These are phyloP conservation scores for Dissophora ornata DNA, from an alignment of 192 early-diverging fungal genomes.

Conservation along the genomic window DNA sequence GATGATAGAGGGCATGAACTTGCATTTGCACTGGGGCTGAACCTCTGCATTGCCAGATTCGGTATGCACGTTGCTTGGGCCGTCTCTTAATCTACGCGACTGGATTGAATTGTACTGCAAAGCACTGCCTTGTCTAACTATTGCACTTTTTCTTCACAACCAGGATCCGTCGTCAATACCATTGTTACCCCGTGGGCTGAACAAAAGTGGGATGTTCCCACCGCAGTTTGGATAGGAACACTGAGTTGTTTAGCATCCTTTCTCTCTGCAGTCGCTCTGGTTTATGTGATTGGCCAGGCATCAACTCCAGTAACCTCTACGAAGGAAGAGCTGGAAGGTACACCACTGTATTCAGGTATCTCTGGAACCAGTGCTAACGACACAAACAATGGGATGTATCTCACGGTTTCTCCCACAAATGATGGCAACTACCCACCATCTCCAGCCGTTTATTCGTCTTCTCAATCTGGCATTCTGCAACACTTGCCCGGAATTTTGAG, in stretches of 20 bases:
- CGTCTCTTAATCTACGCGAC: neutral
- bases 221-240: slow-evolving; percentile 43
- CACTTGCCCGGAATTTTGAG: slow-evolving; percentile 22
- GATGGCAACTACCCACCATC: neutral
- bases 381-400: neutral
- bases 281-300: neutral
- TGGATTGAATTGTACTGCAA: too few relatives aligned
- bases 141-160: too few relatives aligned
- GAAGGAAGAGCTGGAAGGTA: slow-evolving; percentile 11
- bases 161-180: slow-evolving; percentile 46
- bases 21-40: slow-evolving; percentile 45
- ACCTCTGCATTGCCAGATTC: slow-evolving; percentile 46
- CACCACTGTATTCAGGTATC: neutral
- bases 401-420: neutral
- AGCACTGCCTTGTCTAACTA: too few relatives aligned
- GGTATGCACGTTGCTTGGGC: slow-evolving; percentile 6
- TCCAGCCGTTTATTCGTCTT: neutral
- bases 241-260: slow-evolving; percentile 39
- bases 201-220: slow-evolving; percentile 44
- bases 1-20: slow-evolving; percentile 54
- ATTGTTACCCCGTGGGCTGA: slow-evolving; percentile 45
- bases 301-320: neutral
- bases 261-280: slow-evolving; percentile 20
- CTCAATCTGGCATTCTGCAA: slow-evolving; percentile 19
- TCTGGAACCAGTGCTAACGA: neutral